A percentile compares a stretch with the other conserved stretches of the same genome.
These are phyloP conservation scores for Ricinus communis DNA, from an alignment of 345 rosid species.

Conservation along the genomic window DNA sequence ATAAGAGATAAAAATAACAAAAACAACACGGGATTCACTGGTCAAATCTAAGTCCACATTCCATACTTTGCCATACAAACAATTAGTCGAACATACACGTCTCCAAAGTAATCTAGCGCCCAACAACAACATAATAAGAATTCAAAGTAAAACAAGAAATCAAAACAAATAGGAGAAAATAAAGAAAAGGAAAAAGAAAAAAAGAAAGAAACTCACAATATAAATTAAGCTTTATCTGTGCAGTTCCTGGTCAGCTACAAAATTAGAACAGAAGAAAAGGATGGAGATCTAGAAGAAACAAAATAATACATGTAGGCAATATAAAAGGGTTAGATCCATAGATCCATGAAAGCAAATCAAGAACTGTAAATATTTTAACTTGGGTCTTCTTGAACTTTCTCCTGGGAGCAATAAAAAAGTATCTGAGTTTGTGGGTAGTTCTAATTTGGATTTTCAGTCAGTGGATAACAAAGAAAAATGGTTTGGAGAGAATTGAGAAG, in stretches of 20 bases:
- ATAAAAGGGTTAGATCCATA: conserved; percentile 42
- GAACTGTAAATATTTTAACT: conserved; percentile 1
- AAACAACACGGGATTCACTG: not conserved
- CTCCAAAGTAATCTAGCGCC: not conserved
- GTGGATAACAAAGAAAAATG: not conserved
- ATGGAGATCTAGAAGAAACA: conserved; percentile 58
- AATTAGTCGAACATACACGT: not conserved
- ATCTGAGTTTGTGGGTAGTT: not conserved
- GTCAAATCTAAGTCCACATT: conserved; percentile 31
- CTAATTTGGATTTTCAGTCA: not conserved
- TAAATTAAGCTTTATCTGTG: conserved; percentile 15
- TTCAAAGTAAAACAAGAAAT: conserved; percentile 12
- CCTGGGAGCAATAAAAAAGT: not conserved
- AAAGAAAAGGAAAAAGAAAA: not conserved
- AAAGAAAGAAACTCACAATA: conserved; percentile 33
- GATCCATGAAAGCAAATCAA: conserved; percentile 46
- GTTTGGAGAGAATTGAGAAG: not conserved
- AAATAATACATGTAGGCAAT: conserved; percentile 41
- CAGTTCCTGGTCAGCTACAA: conserved; percentile 32
- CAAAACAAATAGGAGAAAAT: not conserved
- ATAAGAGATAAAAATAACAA: conserved; percentile 12
- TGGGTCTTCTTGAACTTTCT: conserved; percentile 12
- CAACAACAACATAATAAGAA: not conserved
- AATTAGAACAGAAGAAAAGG: conserved; percentile 33
- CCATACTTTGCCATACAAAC: conserved; percentile 13